A percentile compares a stretch with the other conserved stretches of the same genome.
Conservation (phyloP, 768 basidiomycete species). For the Kondoa malvinella region DNA sequence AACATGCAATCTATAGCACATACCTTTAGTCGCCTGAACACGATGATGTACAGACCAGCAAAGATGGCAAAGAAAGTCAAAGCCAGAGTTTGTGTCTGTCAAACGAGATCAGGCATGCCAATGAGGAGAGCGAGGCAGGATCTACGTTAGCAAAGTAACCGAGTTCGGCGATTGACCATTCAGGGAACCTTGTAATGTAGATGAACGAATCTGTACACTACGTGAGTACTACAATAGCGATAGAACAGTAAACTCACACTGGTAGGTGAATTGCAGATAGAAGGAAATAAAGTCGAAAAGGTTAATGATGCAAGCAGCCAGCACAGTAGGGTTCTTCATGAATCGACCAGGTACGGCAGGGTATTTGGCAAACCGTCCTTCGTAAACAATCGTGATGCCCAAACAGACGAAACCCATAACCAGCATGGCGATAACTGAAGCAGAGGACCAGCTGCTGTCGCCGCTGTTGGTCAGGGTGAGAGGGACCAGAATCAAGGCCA, state of each 20-base stretch:
- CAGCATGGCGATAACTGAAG: conserved; percentile 26
- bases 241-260: conserved; percentile 46
- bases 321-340: conserved; percentile 43
- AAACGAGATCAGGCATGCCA: conserved; percentile 3
- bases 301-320: conserved; percentile 46
- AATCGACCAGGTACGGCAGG: conserved; percentile 51
- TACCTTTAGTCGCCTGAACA: conserved; percentile 35
- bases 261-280: conserved; percentile 52
- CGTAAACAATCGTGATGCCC: conserved; percentile 29
- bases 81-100: conserved; percentile 6
- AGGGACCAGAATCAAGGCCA: conserved; percentile 23
- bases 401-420: conserved; percentile 20
- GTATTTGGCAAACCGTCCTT: conserved; percentile 39
- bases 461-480: conserved; percentile 17
- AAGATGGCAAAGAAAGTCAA: conserved; percentile 49
- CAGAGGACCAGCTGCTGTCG: conserved; percentile 10
- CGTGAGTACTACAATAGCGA: conserved; percentile 3
- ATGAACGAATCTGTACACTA: conserved; percentile 21
- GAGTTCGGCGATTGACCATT: conserved; percentile 37
- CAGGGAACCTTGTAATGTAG: conserved; percentile 14
- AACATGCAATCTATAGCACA: not conserved
- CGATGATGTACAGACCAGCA: conserved; percentile 44
- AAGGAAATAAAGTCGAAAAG: conserved; percentile 45
- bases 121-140: conserved; percentile 35
- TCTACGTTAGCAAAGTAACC: conserved; percentile 50